A percentile compares a stretch with the other conserved stretches of the same genome.
phyloP scores from a whole-genome alignment of 768 basidiomycete species.

The Kwoniella mangroviensis region DNA sequence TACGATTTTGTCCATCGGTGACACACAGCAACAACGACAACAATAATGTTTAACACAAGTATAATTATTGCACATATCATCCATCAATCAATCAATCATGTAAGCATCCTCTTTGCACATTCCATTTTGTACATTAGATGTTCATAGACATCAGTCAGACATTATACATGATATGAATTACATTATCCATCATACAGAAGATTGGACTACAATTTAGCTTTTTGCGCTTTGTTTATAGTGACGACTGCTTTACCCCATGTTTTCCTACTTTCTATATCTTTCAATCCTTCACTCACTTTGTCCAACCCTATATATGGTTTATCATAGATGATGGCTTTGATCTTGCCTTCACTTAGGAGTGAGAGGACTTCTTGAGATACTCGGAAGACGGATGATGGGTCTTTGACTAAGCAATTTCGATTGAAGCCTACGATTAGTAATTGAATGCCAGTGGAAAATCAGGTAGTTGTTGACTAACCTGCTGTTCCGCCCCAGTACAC shows the following conservation, averaged over 20 bases:
- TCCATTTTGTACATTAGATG: neutral
- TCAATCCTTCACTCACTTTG: conserved; percentile 68
- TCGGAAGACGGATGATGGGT: conserved; percentile 66
- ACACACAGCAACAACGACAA: neutral
- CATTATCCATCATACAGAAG: neutral
- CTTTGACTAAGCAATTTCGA: conserved; percentile 60
- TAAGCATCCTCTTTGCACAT: neutral
- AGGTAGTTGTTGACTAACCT: conserved; percentile 60
- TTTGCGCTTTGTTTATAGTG: conserved; percentile 57
- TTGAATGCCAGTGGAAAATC: neutral
- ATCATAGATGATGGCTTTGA: conserved; percentile 73
- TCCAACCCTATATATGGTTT: conserved; percentile 72
- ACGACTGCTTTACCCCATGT: conserved; percentile 88
- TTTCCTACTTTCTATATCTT: conserved; percentile 76
- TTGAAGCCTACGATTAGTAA: neutral
- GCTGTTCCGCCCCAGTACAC: conserved; percentile 84
- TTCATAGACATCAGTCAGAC: neutral
- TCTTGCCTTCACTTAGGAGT: conserved; percentile 70
- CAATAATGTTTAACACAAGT: neutral
- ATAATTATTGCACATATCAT: neutral
- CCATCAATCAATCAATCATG: neutral
- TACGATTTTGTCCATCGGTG: neutral
- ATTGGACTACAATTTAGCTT: conserved; percentile 14
- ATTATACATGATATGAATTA: neutral
- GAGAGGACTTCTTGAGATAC: conserved; percentile 76